Evolutionary conservation across 495 filamentous ascomycete species (phyloP), one percentile per base, ranked within the genome.

Genomic region (Podospora sp.): DNA sequence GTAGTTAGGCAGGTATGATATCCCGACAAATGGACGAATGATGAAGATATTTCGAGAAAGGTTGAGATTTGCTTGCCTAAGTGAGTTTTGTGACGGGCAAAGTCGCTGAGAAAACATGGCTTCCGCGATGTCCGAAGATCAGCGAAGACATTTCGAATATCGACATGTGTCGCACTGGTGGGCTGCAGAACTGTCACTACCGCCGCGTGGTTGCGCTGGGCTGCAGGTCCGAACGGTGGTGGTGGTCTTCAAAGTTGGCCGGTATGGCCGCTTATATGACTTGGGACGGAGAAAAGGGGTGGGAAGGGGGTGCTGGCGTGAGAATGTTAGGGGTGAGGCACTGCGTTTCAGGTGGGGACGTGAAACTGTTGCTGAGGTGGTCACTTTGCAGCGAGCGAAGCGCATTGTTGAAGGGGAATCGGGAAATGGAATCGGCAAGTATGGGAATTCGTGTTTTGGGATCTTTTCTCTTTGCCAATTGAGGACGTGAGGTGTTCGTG

Each of bases 21-120:
- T 59, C 56, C 56, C 56, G 26, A n/a, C n/a, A 59, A 59, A 59
- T 59, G 56, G 56, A 59, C n/a, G 56, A 59, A 29, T 59, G 22
- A 59, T 59, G 56, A 59, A 20, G 14, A 59, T 11, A 55, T 22
- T 22, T 55, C n/a, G 6, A 26, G 52, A 11, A 24, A 52, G 4
- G 18, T 52, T 52, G 16, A 12, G 49, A n/a, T 52, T 52, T 52
- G 49, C 49, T n/a, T 55, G 52, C 14, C n/a, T 26, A n/a, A 46
- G 16, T 46, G 40, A 46, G 12, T 6, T 46, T 14, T 46, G 40
- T 46, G 40, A 14, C 14, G 29, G 8, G 29, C 8, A 33, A 33
- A 8, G 29, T 4, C 4, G 8, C 29, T 33, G 3, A 3, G 29
- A 33, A 33, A 8, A 33, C n/a, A 33, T 8, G 4, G 29, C 3